These are phyloP conservation scores for Pichia sp. DNA, from an alignment of 1,139 yeast species.

Conservation along the genomic window DNA sequence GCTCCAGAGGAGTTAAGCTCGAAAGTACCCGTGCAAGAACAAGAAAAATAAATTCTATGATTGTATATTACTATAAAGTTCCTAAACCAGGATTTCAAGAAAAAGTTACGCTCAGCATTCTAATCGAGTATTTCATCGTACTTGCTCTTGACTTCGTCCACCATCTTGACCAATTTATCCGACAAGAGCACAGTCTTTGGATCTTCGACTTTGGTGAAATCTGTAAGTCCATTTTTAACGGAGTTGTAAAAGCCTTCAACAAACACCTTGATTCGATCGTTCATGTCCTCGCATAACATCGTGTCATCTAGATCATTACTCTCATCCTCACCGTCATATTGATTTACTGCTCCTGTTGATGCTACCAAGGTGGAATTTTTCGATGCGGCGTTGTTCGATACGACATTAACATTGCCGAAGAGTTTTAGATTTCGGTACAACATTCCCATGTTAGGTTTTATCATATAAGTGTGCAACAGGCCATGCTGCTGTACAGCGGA, in stretches of 20 bases:
- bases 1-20: constrained; percentile 17
- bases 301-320: constrained; percentile 14
- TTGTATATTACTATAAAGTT: background rate
- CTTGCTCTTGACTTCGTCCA: constrained; percentile 18
- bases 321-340: constrained; percentile 5
- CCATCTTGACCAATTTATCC: constrained; percentile 13
- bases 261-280: constrained; percentile 55
- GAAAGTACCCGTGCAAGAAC: constrained; percentile 2
- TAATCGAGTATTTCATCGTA: constrained; percentile 20
- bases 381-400: background rate
- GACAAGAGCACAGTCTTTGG: constrained; percentile 21
- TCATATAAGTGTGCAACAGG: constrained; percentile 23
- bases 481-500: constrained; percentile 24
- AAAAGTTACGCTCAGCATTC: background rate
- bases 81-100: background rate
- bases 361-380: background rate
- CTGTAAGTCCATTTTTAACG: constrained; percentile 47
- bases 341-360: background rate
- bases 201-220: constrained; percentile 48
- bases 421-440: constrained; percentile 25
- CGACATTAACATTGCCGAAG: constrained; percentile 18
- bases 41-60: background rate
- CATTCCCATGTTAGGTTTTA: constrained; percentile 19
- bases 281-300: constrained; percentile 45
- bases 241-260: constrained; percentile 49